These are phyloP conservation scores for Dicorynia guianensis DNA, from an alignment of 306 rosid genomes.

Conservation along the genomic window DNA sequence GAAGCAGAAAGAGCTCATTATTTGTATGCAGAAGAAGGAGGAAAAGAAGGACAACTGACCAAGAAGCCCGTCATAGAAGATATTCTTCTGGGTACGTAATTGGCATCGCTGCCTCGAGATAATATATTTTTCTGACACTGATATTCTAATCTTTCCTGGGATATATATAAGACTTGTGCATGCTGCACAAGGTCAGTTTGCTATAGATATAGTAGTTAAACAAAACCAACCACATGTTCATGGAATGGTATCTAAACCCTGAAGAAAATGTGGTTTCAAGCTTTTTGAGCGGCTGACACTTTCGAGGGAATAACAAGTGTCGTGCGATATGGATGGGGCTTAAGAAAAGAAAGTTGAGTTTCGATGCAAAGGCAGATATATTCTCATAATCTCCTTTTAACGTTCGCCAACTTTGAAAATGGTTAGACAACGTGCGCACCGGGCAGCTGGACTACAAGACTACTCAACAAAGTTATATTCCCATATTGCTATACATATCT, in stretches of 20 bases:
- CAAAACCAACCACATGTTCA: constrained; percentile 54
- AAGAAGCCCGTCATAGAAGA: constrained; percentile 63
- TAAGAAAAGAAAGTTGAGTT: constrained; percentile 49
- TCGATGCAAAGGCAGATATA: constrained; percentile 68
- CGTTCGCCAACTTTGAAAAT: constrained; percentile 50
- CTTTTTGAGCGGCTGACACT: not conserved
- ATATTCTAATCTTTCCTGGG: constrained; percentile 40
- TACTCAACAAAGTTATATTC: constrained; percentile 55
- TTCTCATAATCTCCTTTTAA: constrained; percentile 56
- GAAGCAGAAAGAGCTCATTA: constrained; percentile 29
- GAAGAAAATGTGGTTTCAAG: constrained; percentile 39
- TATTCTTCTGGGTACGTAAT: constrained; percentile 63
- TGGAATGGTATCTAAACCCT: constrained; percentile 69
- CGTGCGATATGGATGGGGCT: constrained; percentile 57
- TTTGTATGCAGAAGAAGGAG: constrained; percentile 4
- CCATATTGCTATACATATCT: constrained; percentile 32
- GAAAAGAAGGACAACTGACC: constrained; percentile 38
- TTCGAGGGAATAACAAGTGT: constrained; percentile 60
- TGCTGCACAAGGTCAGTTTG: no score
- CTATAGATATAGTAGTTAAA: constrained; percentile 28
- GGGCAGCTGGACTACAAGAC: constrained; percentile 46
- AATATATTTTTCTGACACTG: constrained; percentile 42
- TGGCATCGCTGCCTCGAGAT: constrained; percentile 49
- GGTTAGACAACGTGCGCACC: constrained; percentile 48
- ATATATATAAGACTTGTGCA: constrained; percentile 22